Conservation (phyloP, 441 rosid genomes). For the Croton setiger region DNA sequence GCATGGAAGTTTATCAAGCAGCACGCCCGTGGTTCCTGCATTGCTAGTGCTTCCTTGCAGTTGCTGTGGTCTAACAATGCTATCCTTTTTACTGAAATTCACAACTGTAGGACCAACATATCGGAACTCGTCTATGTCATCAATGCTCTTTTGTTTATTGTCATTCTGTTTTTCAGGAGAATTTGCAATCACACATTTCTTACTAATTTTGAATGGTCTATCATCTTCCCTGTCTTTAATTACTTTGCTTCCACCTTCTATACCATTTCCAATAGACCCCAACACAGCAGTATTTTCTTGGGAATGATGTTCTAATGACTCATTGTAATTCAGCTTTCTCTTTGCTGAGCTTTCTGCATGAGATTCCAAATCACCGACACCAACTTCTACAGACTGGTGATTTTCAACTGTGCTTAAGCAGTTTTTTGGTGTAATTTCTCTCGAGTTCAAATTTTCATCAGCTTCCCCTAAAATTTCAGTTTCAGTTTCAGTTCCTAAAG, state of each 20-base stretch:
- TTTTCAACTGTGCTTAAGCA: slow-evolving; percentile 9
- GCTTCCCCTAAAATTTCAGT: slow-evolving; percentile 4
- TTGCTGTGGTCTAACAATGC: slow-evolving; percentile 16
- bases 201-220: slow-evolving; percentile 6
- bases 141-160: slow-evolving; percentile 10
- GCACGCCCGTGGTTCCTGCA: slow-evolving; percentile 6
- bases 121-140: slow-evolving; percentile 27
- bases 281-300: neutral
- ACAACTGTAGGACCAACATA: slow-evolving; percentile 15
- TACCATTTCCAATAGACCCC: neutral
- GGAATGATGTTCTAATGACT: slow-evolving; percentile 1
- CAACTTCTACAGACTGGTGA: neutral
- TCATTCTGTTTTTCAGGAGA: slow-evolving; percentile 9
- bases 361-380: neutral
- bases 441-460: slow-evolving; percentile 6
- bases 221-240: slow-evolving; percentile 8
- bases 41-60: slow-evolving; percentile 2
- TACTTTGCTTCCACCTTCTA: neutral
- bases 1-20: neutral
- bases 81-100: neutral
- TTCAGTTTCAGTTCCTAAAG: neutral
- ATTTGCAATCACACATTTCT: slow-evolving; percentile 1
- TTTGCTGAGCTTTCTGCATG: slow-evolving; percentile 9
- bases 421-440: neutral
- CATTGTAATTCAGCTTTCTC: slow-evolving; percentile 19